Base-by-base conservation (phyloP, 2,329 filamentous ascomycete species). In the Cladosporium colombiae region DNA sequence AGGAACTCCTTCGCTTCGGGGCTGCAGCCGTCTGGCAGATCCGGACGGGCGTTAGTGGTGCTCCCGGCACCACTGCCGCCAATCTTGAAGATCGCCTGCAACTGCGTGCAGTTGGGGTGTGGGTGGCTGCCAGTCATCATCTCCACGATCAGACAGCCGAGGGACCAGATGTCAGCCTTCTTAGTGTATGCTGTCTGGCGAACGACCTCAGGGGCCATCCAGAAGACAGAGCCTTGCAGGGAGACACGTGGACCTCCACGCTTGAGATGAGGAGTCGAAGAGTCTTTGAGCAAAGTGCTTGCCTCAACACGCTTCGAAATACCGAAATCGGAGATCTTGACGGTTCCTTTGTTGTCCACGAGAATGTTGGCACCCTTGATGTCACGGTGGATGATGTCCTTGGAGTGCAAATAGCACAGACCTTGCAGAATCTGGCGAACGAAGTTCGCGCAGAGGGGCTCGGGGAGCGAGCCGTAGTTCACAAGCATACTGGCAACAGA, bases 321-420 rank as follows among this genome's bases (percentile, higher is more conserved):
- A 76, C 95, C 95, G 73, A 99, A 99, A 83, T 99, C 95, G 10
- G 94, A 98, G 70, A 99, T 99, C 81, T 99, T 99, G 81, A 99
- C 96, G 8, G 92, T 94, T 66, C 95, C 95, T 80, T 98, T 97
- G 83, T 98, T 98, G 82, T 99, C 95, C 65, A 99, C 95, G 5
- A 99, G 88, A 71, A 99, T 96, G 76, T 99, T 99, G 78, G 95
- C 95, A 57, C 95, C 95, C 82, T 99, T 99, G 85, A 99, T 98
- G 76, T 99, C 95, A 67, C 95, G 91, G 78, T 99, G 95, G 73
- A 99, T 98, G 75, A 99, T 99, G 76, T 97, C 95, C 70, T 90
- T 88, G 75, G 90, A 90, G 81, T 99, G 95, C 18, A 99, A 87
- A 77, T 98, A 99, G 3, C 91, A 93, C 33, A 99, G 85, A 56